These are phyloP conservation scores for Carallia brachiata DNA, from an alignment of 345 rosid species.

Conservation along the genomic window DNA sequence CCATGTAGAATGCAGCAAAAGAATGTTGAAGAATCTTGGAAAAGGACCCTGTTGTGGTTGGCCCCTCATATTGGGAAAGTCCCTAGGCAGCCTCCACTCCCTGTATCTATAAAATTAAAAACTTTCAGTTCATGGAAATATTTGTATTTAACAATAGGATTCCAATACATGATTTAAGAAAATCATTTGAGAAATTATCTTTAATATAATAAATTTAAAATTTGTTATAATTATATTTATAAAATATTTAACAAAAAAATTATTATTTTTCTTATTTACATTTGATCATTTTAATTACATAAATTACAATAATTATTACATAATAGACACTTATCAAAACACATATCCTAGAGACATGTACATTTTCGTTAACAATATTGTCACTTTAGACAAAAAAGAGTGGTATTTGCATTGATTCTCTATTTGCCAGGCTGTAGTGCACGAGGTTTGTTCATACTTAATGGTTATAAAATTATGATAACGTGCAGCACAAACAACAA, in stretches of 20 bases:
- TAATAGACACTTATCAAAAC: background rate
- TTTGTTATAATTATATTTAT: too few species aligned
- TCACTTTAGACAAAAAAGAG: background rate
- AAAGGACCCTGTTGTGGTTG: conserved; percentile 15
- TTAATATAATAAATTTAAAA: too few species aligned
- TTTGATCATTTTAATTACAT: too few species aligned
- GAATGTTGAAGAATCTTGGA: conserved; percentile 8
- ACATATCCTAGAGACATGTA: background rate
- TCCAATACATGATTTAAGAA: too few species aligned
- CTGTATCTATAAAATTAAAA: background rate
- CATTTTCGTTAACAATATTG: background rate
- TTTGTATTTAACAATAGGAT: too few species aligned
- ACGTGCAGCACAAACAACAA: background rate
- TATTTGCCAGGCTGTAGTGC: conserved; percentile 24
- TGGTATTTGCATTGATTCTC: background rate
- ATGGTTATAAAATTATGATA: background rate
- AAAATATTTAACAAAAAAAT: too few species aligned
- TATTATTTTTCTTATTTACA: too few species aligned
- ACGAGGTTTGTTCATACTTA: conserved; percentile 1
- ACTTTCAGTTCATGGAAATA: too few species aligned
- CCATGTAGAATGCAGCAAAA: conserved; percentile 12
- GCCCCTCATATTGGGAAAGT: conserved; percentile 44
- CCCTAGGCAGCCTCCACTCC: conserved; percentile 19
- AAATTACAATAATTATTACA: too few species aligned
- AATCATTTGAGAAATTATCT: too few species aligned